phyloP scores from a whole-genome alignment of 306 rosid genomes.

The Potentilla sterilis region DNA sequence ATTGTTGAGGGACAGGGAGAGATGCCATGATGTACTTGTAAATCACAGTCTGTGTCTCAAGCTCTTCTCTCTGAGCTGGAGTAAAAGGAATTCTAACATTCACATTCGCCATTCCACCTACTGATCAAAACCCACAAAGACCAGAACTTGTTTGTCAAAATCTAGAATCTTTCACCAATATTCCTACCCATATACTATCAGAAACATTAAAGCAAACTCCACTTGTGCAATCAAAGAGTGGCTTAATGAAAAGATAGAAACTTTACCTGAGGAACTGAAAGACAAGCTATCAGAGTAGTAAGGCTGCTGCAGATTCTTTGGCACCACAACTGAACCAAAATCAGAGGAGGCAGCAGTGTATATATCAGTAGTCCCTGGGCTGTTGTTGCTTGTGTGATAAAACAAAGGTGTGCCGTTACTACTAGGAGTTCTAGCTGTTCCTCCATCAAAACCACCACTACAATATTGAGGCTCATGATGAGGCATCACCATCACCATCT shows the following conservation, averaged over 20 bases:
- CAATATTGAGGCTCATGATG: constrained; percentile 16
- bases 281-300: constrained; percentile 22
- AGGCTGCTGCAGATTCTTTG: constrained; percentile 21
- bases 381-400: constrained; percentile 23
- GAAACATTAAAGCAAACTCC: not conserved
- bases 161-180: not conserved
- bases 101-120: constrained; percentile 28
- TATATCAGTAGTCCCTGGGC: constrained; percentile 14
- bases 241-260: not conserved
- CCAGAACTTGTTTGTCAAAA: constrained; percentile 3
- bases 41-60: constrained; percentile 32
- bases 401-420: constrained; percentile 16
- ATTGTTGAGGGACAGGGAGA: constrained; percentile 32
- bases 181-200: not conserved
- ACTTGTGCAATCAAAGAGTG: constrained; percentile 3
- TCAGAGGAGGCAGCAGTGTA: constrained; percentile 23
- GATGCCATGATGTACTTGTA: constrained; percentile 31
- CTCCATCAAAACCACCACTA: constrained; percentile 23
- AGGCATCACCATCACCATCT: constrained; percentile 23
- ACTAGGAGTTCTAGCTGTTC: constrained; percentile 1
- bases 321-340: constrained; percentile 9
- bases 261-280: constrained; percentile 28
- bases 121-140: constrained; percentile 10
- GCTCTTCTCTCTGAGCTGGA: constrained; percentile 32
- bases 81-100: constrained; percentile 29